phyloP scores from a whole-genome alignment of 352 stramenopile species.

The Phytophthora fragariae region DNA sequence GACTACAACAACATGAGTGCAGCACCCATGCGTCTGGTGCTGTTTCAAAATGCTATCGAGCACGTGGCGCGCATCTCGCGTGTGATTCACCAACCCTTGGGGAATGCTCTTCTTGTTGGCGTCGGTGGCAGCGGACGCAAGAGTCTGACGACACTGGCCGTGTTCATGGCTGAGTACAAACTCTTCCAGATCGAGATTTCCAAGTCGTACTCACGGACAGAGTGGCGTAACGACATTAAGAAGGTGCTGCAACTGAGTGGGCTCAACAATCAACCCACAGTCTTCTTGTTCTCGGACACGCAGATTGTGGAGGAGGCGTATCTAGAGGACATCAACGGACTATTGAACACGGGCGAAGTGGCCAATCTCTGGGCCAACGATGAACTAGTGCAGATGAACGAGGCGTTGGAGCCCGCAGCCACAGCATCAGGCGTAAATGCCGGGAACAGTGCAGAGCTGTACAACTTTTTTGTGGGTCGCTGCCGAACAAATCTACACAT shows the following conservation, averaged over 20 bases:
- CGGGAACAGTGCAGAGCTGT: conserved; percentile 77
- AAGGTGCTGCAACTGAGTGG: conserved; percentile 83
- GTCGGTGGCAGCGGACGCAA: conserved; percentile 94
- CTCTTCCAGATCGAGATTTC: conserved; percentile 97
- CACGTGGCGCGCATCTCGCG: conserved; percentile 94
- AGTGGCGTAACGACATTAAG: conserved; percentile 96
- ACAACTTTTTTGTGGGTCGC: conserved; percentile 92
- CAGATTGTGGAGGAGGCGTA: conserved; percentile 95
- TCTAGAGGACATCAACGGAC: conserved; percentile 94
- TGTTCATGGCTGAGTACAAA: conserved; percentile 95
- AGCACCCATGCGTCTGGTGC: conserved; percentile 94
- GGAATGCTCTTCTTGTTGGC: conserved; percentile 94
- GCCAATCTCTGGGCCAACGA: conserved; percentile 93
- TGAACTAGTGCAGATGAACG: conserved; percentile 86
- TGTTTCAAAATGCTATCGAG: conserved; percentile 96
- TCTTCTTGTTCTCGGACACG: conserved; percentile 95
- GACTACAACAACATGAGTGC: conserved; percentile 97
- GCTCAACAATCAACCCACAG: conserved; percentile 86
- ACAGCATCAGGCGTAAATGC: conserved; percentile 73
- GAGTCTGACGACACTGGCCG: conserved; percentile 91
- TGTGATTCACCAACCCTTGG: conserved; percentile 93
- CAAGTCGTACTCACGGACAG: conserved; percentile 92
- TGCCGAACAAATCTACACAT: conserved; percentile 95
- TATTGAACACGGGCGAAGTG: conserved; percentile 94
- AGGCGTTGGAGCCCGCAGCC: conserved; percentile 72